phyloP scores from a whole-genome alignment of 768 basidiomycete genomes.

The Hypholoma sublateritium region DNA sequence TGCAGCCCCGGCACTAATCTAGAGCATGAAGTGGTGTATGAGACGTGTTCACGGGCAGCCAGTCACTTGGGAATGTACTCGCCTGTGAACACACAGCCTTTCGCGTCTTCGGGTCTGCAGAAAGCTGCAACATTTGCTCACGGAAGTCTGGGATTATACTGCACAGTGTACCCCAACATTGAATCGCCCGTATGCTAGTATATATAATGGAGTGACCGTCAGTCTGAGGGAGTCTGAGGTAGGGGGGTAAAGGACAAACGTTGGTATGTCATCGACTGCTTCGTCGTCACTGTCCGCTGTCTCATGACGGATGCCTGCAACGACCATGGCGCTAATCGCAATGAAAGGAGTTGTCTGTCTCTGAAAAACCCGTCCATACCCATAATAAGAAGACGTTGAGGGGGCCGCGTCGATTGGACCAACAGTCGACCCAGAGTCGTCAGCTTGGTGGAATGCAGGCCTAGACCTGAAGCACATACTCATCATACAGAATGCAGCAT shows the following conservation, averaged over 20 bases:
- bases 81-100: neutral
- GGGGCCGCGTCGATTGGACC: neutral
- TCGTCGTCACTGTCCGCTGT: slow-evolving; percentile 1
- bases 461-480: neutral
- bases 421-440: neutral
- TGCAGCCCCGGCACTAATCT: slow-evolving; percentile 6
- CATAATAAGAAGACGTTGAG: neutral
- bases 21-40: neutral
- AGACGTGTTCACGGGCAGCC: neutral
- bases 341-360: neutral
- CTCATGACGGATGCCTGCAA: neutral
- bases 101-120: neutral
- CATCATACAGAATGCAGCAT: neutral
- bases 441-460: neutral
- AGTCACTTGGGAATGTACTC: neutral
- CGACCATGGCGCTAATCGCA: neutral
- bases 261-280: neutral
- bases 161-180: neutral
- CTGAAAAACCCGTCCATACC: neutral
- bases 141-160: neutral
- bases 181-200: neutral
- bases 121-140: neutral
- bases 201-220: too few species aligned
- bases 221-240: too few species aligned
- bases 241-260: neutral